Evolutionary conservation across 257 asterid species (phyloP).

Genomic region (Salvia splendens): DNA sequence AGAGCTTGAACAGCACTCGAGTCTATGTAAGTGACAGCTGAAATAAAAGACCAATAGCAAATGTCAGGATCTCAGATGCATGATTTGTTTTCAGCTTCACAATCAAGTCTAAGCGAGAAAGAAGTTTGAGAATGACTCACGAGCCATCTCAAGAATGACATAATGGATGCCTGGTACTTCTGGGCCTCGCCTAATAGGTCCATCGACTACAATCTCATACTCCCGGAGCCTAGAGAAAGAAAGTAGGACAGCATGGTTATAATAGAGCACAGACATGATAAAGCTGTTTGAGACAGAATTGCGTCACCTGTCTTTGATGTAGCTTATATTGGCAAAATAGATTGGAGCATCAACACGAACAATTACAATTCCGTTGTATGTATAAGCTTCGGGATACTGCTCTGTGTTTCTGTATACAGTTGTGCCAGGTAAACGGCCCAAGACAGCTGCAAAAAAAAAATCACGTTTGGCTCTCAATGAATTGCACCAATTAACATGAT

Average conservation of each 20-base stretch:
- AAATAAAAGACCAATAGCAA: constrained; percentile 32
- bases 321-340: constrained; percentile 92
- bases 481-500: constrained; percentile 18
- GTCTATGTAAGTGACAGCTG: constrained; percentile 92
- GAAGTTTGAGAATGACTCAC: constrained; percentile 55
- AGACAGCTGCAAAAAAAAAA: constrained; percentile 62
- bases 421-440: constrained; percentile 98
- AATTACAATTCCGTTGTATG: constrained; percentile 90
- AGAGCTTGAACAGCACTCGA: constrained; percentile 95
- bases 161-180: constrained; percentile 74
- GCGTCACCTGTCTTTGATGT: constrained; percentile 83
- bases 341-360: constrained; percentile 97
- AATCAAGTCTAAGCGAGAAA: constrained; percentile 13
- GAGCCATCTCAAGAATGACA: constrained; percentile 95
- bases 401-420: constrained; percentile 84
- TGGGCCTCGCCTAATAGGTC: constrained; percentile 74
- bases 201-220: constrained; percentile 68
- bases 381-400: constrained; percentile 97
- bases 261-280: constrained; percentile 14
- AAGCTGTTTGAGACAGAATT: constrained; percentile 1
- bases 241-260: constrained; percentile 20
- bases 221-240: constrained; percentile 76
- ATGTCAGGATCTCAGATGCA: neutral
- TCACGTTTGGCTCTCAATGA: constrained; percentile 23
- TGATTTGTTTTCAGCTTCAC: constrained; percentile 19